Conservation (phyloP, 257 asterid species). For the Marsdenia floribunda region DNA sequence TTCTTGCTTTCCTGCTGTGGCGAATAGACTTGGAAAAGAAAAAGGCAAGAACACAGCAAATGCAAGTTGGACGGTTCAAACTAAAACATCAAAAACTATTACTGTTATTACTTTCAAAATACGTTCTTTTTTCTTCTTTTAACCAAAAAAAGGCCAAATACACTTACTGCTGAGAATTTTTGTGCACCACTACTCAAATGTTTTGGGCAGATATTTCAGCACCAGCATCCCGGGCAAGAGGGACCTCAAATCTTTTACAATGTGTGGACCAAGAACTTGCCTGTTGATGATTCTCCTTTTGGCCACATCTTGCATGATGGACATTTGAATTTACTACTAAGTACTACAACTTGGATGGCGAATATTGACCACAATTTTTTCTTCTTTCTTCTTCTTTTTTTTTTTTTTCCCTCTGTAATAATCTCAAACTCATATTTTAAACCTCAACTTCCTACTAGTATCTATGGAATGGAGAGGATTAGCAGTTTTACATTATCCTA, state of each 20-base stretch:
- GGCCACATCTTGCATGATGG: conserved; percentile 3
- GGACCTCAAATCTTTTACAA: not conserved
- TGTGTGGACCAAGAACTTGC: conserved; percentile 5
- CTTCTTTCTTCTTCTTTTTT: no score
- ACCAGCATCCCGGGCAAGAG: not conserved
- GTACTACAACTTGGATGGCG: conserved; percentile 11
- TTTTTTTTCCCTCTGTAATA: no score
- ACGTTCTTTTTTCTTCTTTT: not conserved
- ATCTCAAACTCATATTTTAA: no score
- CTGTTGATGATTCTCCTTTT: not conserved
- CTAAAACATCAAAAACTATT: not conserved
- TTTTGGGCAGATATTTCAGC: not conserved
- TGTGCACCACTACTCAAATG: not conserved
- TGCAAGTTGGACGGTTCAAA: not conserved
- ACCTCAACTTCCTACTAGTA: no score
- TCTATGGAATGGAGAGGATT: not conserved
- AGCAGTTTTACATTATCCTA: not conserved
- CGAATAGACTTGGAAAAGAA: not conserved
- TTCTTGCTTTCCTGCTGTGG: not conserved
- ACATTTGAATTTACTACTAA: not conserved
- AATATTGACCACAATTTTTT: conserved; percentile 14
- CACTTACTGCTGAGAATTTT: not conserved
- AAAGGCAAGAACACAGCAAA: not conserved
- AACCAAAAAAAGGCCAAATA: not conserved
- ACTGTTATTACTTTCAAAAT: not conserved